Percentiles rank a stretch among this genome's conserved stretches.
These are phyloP conservation scores for Candida ulmi DNA, from an alignment of 805 yeast genomes.

Conservation along the genomic window DNA sequence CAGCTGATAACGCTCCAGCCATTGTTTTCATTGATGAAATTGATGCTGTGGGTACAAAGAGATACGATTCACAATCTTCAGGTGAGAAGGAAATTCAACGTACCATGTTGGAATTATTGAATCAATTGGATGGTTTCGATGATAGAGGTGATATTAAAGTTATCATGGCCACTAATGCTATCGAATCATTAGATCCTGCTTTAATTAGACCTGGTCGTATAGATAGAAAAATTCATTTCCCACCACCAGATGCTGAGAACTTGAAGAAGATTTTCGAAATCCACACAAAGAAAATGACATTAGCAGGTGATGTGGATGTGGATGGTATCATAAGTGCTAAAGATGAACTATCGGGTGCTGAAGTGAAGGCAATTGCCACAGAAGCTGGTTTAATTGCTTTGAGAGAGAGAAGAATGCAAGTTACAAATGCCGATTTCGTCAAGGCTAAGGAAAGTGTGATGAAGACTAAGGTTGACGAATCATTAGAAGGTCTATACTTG, in stretches of 20 bases:
- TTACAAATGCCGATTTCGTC: constrained; percentile 87
- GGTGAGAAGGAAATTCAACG: constrained; percentile 98
- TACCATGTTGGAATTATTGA: constrained; percentile 92
- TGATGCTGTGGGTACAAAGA: constrained; percentile 98
- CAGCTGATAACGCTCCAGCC: constrained; percentile 97
- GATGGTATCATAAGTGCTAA: constrained; percentile 85
- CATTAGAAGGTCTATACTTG: constrained; percentile 81
- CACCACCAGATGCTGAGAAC: constrained; percentile 90
- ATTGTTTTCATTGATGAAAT: constrained; percentile 98
- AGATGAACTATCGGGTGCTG: constrained; percentile 96
- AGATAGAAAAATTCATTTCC: constrained; percentile 92
- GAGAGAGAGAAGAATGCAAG: constrained; percentile 97
- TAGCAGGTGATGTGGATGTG: constrained; percentile 80
- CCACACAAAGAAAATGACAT: constrained; percentile 90
- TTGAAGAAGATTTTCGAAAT: constrained; percentile 88
- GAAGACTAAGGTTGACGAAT: constrained; percentile 95
- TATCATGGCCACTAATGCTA: constrained; percentile 96
- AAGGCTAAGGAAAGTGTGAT: constrained; percentile 91
- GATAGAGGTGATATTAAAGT: constrained; percentile 97
- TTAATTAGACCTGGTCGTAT: constrained; percentile 95
- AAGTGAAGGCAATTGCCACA: constrained; percentile 94
- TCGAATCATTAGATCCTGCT: constrained; percentile 93
- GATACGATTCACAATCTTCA: constrained; percentile 84
- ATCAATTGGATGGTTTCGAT: constrained; percentile 95
- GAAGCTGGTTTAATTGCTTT: constrained; percentile 95